Conservation (phyloP, 1,139 yeast genomes). For the Pichia sp. region DNA sequence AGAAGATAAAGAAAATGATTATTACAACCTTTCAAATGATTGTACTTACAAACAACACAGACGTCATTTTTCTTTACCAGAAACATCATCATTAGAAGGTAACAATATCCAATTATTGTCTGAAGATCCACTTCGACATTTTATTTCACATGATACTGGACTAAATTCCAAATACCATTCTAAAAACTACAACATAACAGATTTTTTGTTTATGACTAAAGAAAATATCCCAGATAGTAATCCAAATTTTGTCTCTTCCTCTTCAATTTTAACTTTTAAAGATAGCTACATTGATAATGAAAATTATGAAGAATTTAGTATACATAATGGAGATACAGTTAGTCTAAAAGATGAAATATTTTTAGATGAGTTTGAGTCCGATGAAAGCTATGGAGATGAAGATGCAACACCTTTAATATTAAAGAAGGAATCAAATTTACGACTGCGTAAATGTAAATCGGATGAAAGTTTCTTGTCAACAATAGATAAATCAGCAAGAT, state of each 20-base stretch:
- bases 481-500: conserved; percentile 1
- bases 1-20: not conserved
- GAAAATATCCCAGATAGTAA: not conserved
- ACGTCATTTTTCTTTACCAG: conserved; percentile 23
- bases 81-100: conserved; percentile 11
- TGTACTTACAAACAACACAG: conserved; percentile 8
- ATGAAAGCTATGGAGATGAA: conserved; percentile 21
- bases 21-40: not conserved
- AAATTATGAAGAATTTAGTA: not conserved
- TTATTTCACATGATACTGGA: conserved; percentile 27
- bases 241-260: conserved; percentile 17
- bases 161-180: conserved; percentile 13
- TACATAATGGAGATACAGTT: not conserved
- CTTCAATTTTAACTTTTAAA: conserved; percentile 28
- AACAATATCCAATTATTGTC: not conserved
- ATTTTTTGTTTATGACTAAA: conserved; percentile 6
- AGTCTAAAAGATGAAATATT: not conserved
- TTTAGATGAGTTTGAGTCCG: conserved; percentile 14
- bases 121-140: conserved; percentile 22
- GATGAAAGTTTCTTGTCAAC: conserved; percentile 33
- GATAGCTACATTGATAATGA: conserved; percentile 16
- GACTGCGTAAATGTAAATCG: conserved; percentile 31
- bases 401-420: conserved; percentile 19
- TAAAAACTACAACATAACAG: conserved; percentile 12
- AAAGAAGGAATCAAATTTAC: conserved; percentile 19